Evolutionary conservation across 2,329 filamentous ascomycete species (phyloP).

Genomic region (Dothiorella sarmentorum): DNA sequence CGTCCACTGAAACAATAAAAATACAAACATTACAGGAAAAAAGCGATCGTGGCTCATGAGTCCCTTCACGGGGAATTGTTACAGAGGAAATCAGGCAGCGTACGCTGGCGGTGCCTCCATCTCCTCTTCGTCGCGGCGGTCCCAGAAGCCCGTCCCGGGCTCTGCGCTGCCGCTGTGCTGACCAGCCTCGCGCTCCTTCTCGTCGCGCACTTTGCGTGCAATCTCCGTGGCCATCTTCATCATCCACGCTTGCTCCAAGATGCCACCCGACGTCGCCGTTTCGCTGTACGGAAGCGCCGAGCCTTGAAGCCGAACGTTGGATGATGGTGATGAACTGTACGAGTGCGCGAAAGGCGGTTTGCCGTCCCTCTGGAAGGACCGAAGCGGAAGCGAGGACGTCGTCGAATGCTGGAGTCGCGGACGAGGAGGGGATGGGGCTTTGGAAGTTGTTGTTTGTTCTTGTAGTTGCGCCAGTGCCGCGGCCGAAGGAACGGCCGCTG

Average conservation of each 20-base stretch:
- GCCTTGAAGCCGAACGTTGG: conserved; percentile 9
- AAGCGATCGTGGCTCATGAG: conserved; percentile 13
- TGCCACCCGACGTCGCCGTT: conserved; percentile 43
- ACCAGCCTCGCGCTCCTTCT: conserved; percentile 55
- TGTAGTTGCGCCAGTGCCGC: conserved; percentile 9
- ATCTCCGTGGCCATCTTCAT: conserved; percentile 94
- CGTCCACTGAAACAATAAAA: neutral
- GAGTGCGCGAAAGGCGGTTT: conserved; percentile 16
- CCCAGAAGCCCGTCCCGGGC: conserved; percentile 23
- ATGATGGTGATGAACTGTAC: conserved; percentile 18
- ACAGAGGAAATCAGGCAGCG: conserved; percentile 25
- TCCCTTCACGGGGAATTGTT: neutral
- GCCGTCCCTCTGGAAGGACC: conserved; percentile 23
- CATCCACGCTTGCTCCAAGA: conserved; percentile 80
- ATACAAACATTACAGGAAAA: conserved; percentile 7
- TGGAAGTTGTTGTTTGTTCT: neutral
- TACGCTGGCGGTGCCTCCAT: conserved; percentile 35
- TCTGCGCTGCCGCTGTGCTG: neutral
- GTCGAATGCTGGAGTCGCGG: conserved; percentile 8
- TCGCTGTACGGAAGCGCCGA: conserved; percentile 18
- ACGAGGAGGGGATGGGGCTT: neutral
- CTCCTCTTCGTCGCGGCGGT: conserved; percentile 26
- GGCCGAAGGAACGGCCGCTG: neutral
- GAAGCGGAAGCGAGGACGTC: conserved; percentile 14
- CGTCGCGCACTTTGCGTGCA: conserved; percentile 79